A percentile compares a stretch with the other conserved stretches of the same genome.
Conservation (phyloP, 106 monocot species). For the Agapanthus africanus region DNA sequence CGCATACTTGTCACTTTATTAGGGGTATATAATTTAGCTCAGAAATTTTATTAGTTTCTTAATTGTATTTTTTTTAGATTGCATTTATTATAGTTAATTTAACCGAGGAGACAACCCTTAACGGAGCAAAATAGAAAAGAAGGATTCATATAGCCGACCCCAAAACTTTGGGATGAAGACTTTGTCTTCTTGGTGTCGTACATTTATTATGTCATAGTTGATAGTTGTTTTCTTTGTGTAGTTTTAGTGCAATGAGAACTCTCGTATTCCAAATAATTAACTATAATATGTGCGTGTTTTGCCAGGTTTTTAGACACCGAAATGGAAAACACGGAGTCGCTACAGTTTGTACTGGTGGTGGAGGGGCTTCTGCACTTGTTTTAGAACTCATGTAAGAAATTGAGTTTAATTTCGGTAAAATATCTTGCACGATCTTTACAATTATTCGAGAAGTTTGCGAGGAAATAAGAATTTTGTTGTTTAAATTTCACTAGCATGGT, state of each 20-base stretch:
- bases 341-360: slow-evolving; percentile 74
- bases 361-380: slow-evolving; percentile 70
- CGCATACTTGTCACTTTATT: slow-evolving; percentile 79
- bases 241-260: no score
- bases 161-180: no score
- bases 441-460: not conserved
- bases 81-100: no score
- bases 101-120: no score
- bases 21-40: slow-evolving; percentile 42
- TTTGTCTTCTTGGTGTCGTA: no score
- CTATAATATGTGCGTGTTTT: no score
- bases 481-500: not conserved
- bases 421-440: not conserved
- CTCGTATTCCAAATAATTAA: no score
- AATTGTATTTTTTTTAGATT: no score
- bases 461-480: not conserved
- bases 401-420: not conserved
- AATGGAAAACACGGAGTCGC: slow-evolving; percentile 65
- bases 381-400: slow-evolving; percentile 48
- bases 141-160: no score
- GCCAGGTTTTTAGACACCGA: slow-evolving; percentile 52
- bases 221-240: no score
- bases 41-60: not conserved
- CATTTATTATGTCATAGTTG: no score
- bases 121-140: no score